phyloP scores from a whole-genome alignment of 192 early-diverging fungal genomes.

The Coemansia sp. region DNA sequence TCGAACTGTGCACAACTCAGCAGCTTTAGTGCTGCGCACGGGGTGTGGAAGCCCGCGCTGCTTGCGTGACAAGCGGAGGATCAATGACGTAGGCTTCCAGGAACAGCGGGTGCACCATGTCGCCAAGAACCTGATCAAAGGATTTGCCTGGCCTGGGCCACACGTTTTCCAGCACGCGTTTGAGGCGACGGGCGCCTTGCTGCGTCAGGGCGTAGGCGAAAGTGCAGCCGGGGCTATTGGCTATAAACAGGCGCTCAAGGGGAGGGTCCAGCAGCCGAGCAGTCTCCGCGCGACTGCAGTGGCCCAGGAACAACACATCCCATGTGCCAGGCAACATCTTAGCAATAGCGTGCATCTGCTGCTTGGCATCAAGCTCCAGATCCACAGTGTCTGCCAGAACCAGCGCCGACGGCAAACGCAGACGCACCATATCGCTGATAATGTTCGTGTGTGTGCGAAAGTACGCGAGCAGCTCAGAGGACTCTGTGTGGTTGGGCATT shows the following conservation, averaged over 20 bases:
- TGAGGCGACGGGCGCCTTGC: slow-evolving; percentile 17
- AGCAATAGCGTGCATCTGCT: slow-evolving; percentile 17
- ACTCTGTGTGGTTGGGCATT: slow-evolving; percentile 8
- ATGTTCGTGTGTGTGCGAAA: slow-evolving; percentile 39
- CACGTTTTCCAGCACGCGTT: slow-evolving; percentile 31
- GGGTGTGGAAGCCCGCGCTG: not conserved
- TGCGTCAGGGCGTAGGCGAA: slow-evolving; percentile 33
- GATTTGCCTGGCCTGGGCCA: slow-evolving; percentile 22
- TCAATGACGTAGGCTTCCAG: slow-evolving; percentile 33
- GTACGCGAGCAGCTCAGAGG: slow-evolving; percentile 17
- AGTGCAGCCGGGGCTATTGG: slow-evolving; percentile 16
- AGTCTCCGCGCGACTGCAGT: slow-evolving; percentile 3
- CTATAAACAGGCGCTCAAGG: slow-evolving; percentile 15
- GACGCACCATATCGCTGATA: slow-evolving; percentile 31
- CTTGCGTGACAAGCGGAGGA: slow-evolving; percentile 19
- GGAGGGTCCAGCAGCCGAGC: not conserved
- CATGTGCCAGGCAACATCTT: slow-evolving; percentile 9
- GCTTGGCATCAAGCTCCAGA: slow-evolving; percentile 23
- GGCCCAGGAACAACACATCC: slow-evolving; percentile 34
- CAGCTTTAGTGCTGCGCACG: slow-evolving; percentile 10
- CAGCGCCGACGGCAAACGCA: slow-evolving; percentile 23
- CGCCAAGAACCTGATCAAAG: slow-evolving; percentile 19
- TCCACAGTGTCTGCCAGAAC: slow-evolving; percentile 26
- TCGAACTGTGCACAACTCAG: not conserved
- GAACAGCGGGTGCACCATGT: slow-evolving; percentile 30